These are phyloP conservation scores for Cnidoscolus chayamansa DNA, from an alignment of 441 rosid genomes.

Conservation along the genomic window DNA sequence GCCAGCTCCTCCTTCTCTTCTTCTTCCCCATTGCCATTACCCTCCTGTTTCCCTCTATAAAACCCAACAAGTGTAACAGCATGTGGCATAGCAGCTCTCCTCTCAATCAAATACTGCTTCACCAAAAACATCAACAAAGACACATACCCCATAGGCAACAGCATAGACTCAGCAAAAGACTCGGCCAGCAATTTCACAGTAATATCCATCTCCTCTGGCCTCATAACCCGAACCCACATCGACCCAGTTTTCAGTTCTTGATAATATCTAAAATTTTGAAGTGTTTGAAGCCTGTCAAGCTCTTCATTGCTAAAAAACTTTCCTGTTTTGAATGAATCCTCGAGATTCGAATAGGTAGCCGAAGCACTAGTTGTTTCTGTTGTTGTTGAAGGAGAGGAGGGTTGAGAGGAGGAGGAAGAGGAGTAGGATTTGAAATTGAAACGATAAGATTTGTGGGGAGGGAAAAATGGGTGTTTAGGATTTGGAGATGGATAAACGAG, in stretches of 20 bases:
- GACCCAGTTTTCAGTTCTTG: slow-evolving; percentile 57
- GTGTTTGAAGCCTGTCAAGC: slow-evolving; percentile 56
- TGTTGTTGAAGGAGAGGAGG: slow-evolving; percentile 28
- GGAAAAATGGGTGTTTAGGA: background rate
- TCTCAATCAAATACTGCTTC: slow-evolving; percentile 77
- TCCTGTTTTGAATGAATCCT: slow-evolving; percentile 53
- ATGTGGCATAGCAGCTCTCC: slow-evolving; percentile 66
- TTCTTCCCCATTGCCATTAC: slow-evolving; percentile 27
- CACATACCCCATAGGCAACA: slow-evolving; percentile 60
- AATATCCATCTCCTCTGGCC: slow-evolving; percentile 60
- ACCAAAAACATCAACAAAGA: slow-evolving; percentile 64
- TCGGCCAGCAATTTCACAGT: slow-evolving; percentile 69
- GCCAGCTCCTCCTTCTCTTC: slow-evolving; percentile 42
- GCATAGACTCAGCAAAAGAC: slow-evolving; percentile 79
- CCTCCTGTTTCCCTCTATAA: slow-evolving; percentile 39
- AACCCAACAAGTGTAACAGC: slow-evolving; percentile 78
- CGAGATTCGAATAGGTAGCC: slow-evolving; percentile 40
- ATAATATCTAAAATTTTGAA: slow-evolving; percentile 58
- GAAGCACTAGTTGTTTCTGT: slow-evolving; percentile 21
- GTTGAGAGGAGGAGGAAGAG: slow-evolving; percentile 40
- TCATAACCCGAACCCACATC: slow-evolving; percentile 68
- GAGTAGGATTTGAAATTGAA: slow-evolving; percentile 39
- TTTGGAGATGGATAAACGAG: slow-evolving; percentile 26
- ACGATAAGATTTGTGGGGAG: slow-evolving; percentile 28
- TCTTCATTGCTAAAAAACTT: slow-evolving; percentile 63